Base-by-base conservation (phyloP, 2,329 filamentous ascomycete species). In the Aspergillus puulaauensis region DNA sequence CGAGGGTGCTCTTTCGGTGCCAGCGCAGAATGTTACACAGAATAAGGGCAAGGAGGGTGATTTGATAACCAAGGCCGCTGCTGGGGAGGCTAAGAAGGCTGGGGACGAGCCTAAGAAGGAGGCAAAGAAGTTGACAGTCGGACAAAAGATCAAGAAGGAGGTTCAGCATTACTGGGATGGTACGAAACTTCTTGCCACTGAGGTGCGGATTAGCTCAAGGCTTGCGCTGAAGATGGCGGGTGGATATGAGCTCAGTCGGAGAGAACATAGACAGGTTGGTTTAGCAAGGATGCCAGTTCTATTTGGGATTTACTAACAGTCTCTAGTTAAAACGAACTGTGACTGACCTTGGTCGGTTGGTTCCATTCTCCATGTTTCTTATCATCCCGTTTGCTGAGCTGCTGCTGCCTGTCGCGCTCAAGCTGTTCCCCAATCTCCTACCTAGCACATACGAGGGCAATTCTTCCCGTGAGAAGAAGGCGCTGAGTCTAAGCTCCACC, bases 321-420 rank as follows among this genome's bases (percentile, higher is more conserved):
- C 53, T 62, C 35, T n/a, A 85, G 83, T 82, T 99, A 56, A 88
- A 90, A 79, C 86, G 95, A 70, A 99, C 95, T 11, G 91, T 97
- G 15, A 91, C 96, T 76, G 95, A 99, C 79, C 83, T 99, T 47
- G 92, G 86, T 35, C 93, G 95, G 15, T 80, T 99, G 58, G 90
- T 99, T 14, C 95, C 95, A 15, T 99, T 99, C 76, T 96, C 93
- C 7, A 90, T 97, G 66, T 99, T 99, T 76, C 85, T 99, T 68
- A 93, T 99, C 65, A 92, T 99, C 40, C 95, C 95, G 1, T 96
- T 99, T 65, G 95, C 93, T 58, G 95, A 99, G 79, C 82, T 97
- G 37, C 84, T 99, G 45, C 86, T 98, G 21, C 95, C 95, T 2
- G 82, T 99, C 47, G 95, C 93, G 7, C 83, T 99, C 50, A 96